Conservation (phyloP, 768 basidiomycete genomes). For the Kwoniella botswanensis region DNA sequence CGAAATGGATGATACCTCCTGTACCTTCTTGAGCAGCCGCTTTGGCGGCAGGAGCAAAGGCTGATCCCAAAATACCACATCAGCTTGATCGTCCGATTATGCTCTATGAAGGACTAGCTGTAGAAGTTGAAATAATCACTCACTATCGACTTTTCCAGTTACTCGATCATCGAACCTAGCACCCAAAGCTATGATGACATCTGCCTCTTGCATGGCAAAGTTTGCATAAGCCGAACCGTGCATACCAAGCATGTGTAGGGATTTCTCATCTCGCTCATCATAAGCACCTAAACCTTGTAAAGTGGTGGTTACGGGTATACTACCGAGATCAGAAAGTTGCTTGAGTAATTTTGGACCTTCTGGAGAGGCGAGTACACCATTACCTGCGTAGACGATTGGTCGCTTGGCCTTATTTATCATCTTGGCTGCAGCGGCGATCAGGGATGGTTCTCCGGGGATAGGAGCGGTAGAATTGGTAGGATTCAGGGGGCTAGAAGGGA, state of each 20-base stretch:
- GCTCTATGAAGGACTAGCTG: neutral
- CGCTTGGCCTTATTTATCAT: slow-evolving; percentile 90
- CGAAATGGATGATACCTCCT: slow-evolving; percentile 98
- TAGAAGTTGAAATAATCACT: slow-evolving; percentile 25
- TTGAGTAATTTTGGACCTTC: slow-evolving; percentile 81
- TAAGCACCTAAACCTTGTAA: slow-evolving; percentile 94
- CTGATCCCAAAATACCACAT: slow-evolving; percentile 32
- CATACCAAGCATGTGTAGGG: slow-evolving; percentile 98
- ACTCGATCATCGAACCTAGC: slow-evolving; percentile 98
- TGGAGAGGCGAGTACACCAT: slow-evolving; percentile 81
- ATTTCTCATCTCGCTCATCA: slow-evolving; percentile 83
- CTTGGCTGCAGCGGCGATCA: slow-evolving; percentile 80
- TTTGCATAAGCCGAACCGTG: slow-evolving; percentile 98
- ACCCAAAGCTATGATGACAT: slow-evolving; percentile 96
- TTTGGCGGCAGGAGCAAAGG: slow-evolving; percentile 87
- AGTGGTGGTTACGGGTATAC: slow-evolving; percentile 97
- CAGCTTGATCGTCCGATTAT: neutral
- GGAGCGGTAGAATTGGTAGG: slow-evolving; percentile 61
- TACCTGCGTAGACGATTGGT: slow-evolving; percentile 91
- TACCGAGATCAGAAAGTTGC: slow-evolving; percentile 77
- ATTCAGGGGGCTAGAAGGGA: slow-evolving; percentile 56
- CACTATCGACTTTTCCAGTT: slow-evolving; percentile 79
- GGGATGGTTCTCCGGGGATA: slow-evolving; percentile 66
- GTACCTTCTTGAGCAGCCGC: slow-evolving; percentile 82
- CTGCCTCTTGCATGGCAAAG: slow-evolving; percentile 94